Evolutionary conservation across 345 rosid species (phyloP).

Genomic region (Dipteronia dyeriana): DNA sequence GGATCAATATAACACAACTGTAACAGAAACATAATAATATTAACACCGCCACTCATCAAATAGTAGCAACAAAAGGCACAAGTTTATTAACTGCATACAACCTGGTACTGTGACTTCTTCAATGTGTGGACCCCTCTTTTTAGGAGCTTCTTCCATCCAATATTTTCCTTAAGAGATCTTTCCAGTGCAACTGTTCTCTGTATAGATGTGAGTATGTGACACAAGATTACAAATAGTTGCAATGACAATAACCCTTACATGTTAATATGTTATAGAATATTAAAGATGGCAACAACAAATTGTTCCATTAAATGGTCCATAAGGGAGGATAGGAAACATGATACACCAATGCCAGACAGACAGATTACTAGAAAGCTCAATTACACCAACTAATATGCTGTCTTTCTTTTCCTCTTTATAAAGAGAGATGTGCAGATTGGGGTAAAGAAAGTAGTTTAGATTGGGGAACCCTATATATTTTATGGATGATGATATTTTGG

Average conservation of each 20-base stretch:
- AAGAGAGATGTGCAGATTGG: not conserved
- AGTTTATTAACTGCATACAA: constrained; percentile 20
- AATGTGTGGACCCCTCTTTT: constrained; percentile 79
- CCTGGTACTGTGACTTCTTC: constrained; percentile 75
- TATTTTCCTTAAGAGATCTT: constrained; percentile 54
- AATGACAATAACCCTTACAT: not conserved
- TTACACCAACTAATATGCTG: not conserved
- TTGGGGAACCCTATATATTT: not conserved
- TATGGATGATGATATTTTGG: too few relatives aligned
- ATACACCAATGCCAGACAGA: not conserved
- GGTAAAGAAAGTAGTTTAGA: not conserved
- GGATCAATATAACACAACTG: constrained; percentile 74
- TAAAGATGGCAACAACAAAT: not conserved
- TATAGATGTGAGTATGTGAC: constrained; percentile 24
- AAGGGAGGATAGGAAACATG: not conserved
- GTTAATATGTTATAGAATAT: not conserved
- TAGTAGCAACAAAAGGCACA: not conserved
- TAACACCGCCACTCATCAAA: constrained; percentile 16
- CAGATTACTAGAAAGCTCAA: not conserved
- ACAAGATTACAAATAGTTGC: not conserved
- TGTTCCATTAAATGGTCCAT: not conserved
- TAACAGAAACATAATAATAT: constrained; percentile 21
- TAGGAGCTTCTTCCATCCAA: constrained; percentile 64
- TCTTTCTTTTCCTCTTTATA: not conserved
- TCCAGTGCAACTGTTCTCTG: constrained; percentile 62